Conservation (phyloP, 73 alveolate species). For the Paramecium pentaurelia region DNA sequence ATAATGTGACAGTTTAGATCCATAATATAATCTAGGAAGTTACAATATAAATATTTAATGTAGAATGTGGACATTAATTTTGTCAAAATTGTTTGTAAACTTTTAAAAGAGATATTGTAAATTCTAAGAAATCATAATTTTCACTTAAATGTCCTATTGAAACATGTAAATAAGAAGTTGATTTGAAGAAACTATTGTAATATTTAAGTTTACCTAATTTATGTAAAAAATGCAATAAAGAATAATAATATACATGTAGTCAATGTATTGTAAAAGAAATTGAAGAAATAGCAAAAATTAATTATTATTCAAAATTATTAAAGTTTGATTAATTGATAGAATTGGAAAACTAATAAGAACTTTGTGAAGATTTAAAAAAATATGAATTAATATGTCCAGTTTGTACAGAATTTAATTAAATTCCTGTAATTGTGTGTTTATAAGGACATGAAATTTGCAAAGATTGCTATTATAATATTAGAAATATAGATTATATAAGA, state of each 20-base stretch:
- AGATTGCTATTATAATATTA: slow-evolving; percentile 18
- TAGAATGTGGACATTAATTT: not conserved
- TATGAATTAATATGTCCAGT: not conserved
- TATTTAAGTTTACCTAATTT: not conserved
- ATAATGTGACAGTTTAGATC: not conserved
- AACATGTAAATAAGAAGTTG: not conserved
- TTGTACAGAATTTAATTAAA: slow-evolving; percentile 21
- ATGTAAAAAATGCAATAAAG: slow-evolving; percentile 2
- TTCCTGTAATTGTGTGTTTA: not conserved
- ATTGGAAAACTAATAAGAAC: not conserved
- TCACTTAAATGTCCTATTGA: not conserved
- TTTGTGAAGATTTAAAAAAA: not conserved
- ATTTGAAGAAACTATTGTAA: not conserved
- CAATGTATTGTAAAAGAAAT: not conserved
- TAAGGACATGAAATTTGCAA: slow-evolving; percentile 46
- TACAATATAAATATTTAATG: not conserved
- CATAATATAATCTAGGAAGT: not conserved
- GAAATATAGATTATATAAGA: not conserved
- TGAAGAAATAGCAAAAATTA: slow-evolving; percentile 29
- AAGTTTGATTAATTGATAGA: slow-evolving; percentile 4
- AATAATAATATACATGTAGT: not conserved
- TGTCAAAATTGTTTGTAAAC: not conserved
- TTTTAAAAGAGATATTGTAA: not conserved
- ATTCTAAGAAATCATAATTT: not conserved
- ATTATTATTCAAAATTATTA: not conserved